Base-by-base conservation (phyloP, 352 stramenopile genomes). In the Phytophthora syringae region DNA sequence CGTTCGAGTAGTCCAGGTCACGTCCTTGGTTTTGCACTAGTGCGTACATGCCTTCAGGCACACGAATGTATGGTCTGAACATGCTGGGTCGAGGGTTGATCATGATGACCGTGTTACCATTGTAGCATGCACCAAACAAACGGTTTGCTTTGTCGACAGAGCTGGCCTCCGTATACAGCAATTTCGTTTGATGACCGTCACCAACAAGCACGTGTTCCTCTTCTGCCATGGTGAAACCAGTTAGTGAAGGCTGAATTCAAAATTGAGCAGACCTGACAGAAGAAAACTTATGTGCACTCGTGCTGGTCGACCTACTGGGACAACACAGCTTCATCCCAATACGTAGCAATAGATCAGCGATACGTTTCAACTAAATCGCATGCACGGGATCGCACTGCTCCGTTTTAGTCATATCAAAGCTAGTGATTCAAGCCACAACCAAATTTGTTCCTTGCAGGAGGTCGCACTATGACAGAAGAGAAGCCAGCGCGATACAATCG, bases 31-130 rank as follows among this genome's bases (percentile, higher is more conserved):
- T 77, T 39, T 93, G 90, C 4, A 95, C 87, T 9, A 97, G 77
- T 9, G 86, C 87, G 59, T 95, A 95, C 68, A 83, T 92, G 39
- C 89, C 89, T 56, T 97, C 82, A 6, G 88, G 89, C 11, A 95
- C 86, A 22, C 84, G 82, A 51, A 97, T 90, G 44, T 90, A 94
- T 1, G 76, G 84, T 69, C 80, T 82, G 50, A 92, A 70, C 15
- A 70, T 67, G 43, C 52, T 80, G 0, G 77, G 71, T 7, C 72
- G 71, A 7, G 81, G 84, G 45, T 90, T 83, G 50, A 91, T 81
- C 36, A 93, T 82, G 37, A 95, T 66, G 5, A 95, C 74, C 2
- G 84, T 90, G 68, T 88, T 88, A 44, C 81, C 81, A 53, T 88
- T 78, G 63, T 83, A 86, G 62, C 85, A 86, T 3, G 76, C 74